These are phyloP conservation scores for Mortierella sp. DNA, from an alignment of 371 early-diverging fungal species.

Conservation along the genomic window DNA sequence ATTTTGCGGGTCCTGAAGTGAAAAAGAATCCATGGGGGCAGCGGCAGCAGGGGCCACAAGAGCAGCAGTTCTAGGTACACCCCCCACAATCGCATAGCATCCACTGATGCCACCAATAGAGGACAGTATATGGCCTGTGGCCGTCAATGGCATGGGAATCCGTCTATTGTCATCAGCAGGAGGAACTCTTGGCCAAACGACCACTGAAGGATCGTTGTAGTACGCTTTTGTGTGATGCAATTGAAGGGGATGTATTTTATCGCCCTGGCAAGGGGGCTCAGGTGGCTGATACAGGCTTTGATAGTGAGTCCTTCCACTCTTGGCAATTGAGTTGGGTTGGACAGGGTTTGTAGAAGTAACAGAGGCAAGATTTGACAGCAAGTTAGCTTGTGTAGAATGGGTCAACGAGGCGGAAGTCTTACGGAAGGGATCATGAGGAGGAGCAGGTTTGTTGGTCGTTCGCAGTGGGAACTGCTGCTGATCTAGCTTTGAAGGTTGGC, in stretches of 20 bases:
- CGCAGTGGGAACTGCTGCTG: constrained; percentile 35
- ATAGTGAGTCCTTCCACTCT: neutral
- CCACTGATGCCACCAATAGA: constrained; percentile 40
- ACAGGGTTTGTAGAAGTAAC: neutral
- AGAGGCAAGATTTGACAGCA: constrained; percentile 3
- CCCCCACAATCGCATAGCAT: constrained; percentile 34
- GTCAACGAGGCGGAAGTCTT: constrained; percentile 17
- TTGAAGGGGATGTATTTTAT: constrained; percentile 4
- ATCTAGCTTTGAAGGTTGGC: constrained; percentile 7
- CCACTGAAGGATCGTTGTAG: constrained; percentile 1
- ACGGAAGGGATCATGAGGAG: constrained; percentile 51
- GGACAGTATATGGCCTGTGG: constrained; percentile 34
- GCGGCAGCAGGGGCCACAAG: neutral
- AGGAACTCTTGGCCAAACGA: no score
- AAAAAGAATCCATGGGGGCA: neutral
- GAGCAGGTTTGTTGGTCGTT: constrained; percentile 45
- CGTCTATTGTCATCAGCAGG: no score
- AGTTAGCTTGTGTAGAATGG: neutral
- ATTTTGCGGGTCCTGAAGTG: neutral
- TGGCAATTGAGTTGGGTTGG: neutral
- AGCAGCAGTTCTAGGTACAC: constrained; percentile 5
- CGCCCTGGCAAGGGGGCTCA: constrained; percentile 15
- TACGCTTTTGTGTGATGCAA: neutral
- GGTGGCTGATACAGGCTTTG: constrained; percentile 38
- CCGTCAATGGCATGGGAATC: constrained; percentile 13